Evolutionary conservation across 148 eudicot species (phyloP).

Genomic region (Pharnaceum exiguum): DNA sequence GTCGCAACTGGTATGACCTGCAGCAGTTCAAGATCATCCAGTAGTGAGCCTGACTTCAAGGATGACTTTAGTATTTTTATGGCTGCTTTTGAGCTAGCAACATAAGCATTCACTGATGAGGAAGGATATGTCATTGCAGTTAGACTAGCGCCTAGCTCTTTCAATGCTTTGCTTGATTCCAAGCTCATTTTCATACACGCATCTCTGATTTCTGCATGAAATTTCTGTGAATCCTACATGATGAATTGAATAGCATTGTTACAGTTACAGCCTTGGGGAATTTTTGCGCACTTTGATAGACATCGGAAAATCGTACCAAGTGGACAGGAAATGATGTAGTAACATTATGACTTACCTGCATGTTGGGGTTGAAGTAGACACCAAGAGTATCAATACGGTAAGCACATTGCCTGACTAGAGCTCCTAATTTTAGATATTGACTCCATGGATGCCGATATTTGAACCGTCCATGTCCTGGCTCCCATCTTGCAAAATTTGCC

Average conservation of each 20-base stretch:
- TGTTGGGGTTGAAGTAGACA: constrained; percentile 16
- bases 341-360: constrained; percentile 20
- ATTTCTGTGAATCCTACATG: constrained; percentile 27
- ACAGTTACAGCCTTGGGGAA: no score
- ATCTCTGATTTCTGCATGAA: constrained; percentile 24
- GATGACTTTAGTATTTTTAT: constrained; percentile 25
- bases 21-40: constrained; percentile 23
- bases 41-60: constrained; percentile 27
- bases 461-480: constrained; percentile 45
- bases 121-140: constrained; percentile 37
- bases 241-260: no score
- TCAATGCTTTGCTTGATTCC: constrained; percentile 51
- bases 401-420: constrained; percentile 37
- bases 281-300: no score
- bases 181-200: constrained; percentile 33
- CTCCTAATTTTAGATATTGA: constrained; percentile 38
- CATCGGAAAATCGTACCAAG: neutral
- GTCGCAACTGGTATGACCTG: constrained; percentile 36
- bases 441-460: constrained; percentile 45
- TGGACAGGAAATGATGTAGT: neutral
- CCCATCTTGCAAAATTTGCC: constrained; percentile 58
- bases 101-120: constrained; percentile 26
- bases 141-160: constrained; percentile 36
- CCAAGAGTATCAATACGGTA: constrained; percentile 38
- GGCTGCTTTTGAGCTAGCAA: constrained; percentile 38